These are phyloP conservation scores for Phytophthora cajani DNA, from an alignment of 352 stramenopile species.

Conservation along the genomic window DNA sequence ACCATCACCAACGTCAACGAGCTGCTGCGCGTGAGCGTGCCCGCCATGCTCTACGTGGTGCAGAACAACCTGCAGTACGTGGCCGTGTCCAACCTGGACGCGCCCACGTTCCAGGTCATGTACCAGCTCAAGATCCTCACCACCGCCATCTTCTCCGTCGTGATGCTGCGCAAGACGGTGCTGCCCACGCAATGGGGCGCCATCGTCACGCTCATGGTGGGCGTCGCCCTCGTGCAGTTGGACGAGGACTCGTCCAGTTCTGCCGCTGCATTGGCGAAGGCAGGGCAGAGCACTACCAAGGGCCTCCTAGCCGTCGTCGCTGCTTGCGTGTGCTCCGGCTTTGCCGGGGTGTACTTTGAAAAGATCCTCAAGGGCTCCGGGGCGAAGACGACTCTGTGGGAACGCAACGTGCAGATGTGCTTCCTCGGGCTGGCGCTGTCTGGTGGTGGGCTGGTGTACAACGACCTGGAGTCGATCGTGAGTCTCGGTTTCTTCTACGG, in stretches of 20 bases:
- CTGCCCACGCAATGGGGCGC: constrained; percentile 79
- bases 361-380: constrained; percentile 82
- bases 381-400: constrained; percentile 74
- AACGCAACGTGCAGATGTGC: constrained; percentile 87
- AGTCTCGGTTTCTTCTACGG: constrained; percentile 81
- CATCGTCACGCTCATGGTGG: constrained; percentile 83
- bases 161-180: constrained; percentile 74
- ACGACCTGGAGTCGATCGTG: constrained; percentile 64
- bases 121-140: constrained; percentile 92
- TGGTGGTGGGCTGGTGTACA: constrained; percentile 62
- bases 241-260: constrained; percentile 43
- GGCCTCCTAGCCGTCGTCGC: constrained; percentile 73
- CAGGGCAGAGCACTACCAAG: constrained; percentile 66
- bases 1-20: constrained; percentile 71
- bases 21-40: constrained; percentile 77
- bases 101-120: constrained; percentile 81
- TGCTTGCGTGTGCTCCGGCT: constrained; percentile 82
- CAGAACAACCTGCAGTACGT: constrained; percentile 90
- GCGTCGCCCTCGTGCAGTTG: constrained; percentile 80
- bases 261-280: constrained; percentile 15
- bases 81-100: constrained; percentile 82
- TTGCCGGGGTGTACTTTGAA: constrained; percentile 88
- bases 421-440: constrained; percentile 74
- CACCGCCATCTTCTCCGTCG: constrained; percentile 86
- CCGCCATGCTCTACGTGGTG: constrained; percentile 80